Evolutionary conservation across 108 stramenopile genomes (phyloP), one percentile per base, ranked within the genome.

Genomic region (Pseudonitzschia delicatissima): DNA sequence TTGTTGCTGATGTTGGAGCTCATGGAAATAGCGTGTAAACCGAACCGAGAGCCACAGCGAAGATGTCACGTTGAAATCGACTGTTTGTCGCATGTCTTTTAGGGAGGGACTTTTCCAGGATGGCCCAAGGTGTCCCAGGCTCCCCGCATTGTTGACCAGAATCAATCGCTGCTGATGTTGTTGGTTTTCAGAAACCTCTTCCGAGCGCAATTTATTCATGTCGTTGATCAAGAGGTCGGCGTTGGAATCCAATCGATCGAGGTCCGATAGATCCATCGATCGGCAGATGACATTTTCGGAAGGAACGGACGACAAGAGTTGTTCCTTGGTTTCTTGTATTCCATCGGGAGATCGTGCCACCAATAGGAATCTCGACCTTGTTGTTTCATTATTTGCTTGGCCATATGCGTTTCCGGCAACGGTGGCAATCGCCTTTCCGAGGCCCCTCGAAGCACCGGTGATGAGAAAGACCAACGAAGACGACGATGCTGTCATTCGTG

Each of bases 91-190:
- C 76, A 88, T 72, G 7, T 77, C 78, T 35, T 63, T 49, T 45
- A 87, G 59, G 9, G 77, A 72, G 3, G 68, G 59, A 29, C 77
- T 69, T 26, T 60, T 67, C 9, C 71, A 33, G 21, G 49, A 71
- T 5, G 73, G 76, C 13, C 91, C 91, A 36, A 92, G 59, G 45
- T 76, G 73, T 18, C 87, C 87, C 31, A 92, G 35, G 18, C 73
- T 79, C 23, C 86, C 91, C 25, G 86, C 87, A 36, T 92, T 92
- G 69, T 87, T 88, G 70, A 92, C 68, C 17, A 92, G 67, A 44
- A 87, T 57, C 40, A 84, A 29, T 12, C 37, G 52, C 12, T 57
- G 66, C 72, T 39, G 60, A 71, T 50, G 52, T 70, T 83, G 18
- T 26, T 57, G 66, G 50, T 53, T 47, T 45, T 21, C 21, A 17